phyloP scores from a whole-genome alignment of 192 early-diverging fungal genomes.

The Dissophora globulifera region DNA sequence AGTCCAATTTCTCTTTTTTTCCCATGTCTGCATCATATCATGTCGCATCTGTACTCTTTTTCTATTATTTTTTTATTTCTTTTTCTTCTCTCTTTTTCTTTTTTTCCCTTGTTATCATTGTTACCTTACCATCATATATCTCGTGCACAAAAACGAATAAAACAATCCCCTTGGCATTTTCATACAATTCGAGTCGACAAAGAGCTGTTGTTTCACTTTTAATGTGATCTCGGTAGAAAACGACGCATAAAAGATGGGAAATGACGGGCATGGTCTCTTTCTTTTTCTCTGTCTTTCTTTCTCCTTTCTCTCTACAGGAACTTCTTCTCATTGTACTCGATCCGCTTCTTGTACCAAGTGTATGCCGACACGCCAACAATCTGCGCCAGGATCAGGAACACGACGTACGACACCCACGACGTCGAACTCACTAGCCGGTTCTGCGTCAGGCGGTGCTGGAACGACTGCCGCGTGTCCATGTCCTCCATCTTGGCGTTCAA shows the following conservation, averaged over 20 bases:
- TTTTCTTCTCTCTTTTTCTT: not conserved
- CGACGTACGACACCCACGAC: conserved; percentile 36
- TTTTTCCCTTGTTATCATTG: not conserved
- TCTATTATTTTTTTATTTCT: too few species aligned
- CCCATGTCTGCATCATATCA: too few species aligned
- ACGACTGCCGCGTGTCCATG: conserved; percentile 40
- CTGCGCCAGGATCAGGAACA: conserved; percentile 38
- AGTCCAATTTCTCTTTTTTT: not conserved
- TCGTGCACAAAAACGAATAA: too few species aligned
- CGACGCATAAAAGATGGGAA: too few species aligned
- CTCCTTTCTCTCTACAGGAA: conserved; percentile 47
- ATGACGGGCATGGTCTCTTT: too few species aligned
- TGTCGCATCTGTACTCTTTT: too few species aligned
- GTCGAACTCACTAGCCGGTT: conserved; percentile 40
- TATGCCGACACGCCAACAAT: conserved; percentile 34
- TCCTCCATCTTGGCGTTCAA: conserved; percentile 52
- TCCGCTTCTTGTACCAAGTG: conserved; percentile 46
- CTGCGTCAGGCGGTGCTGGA: conserved; percentile 44
- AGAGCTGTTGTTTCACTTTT: too few species aligned
- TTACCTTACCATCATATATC: not conserved
- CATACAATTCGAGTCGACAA: too few species aligned
- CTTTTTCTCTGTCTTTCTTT: too few species aligned
- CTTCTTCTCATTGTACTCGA: conserved; percentile 49
- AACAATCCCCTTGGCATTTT: too few species aligned
- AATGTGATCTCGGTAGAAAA: too few species aligned